Evolutionary conservation across 345 rosid species (phyloP).

Genomic region (Tarenaya hassleriana): DNA sequence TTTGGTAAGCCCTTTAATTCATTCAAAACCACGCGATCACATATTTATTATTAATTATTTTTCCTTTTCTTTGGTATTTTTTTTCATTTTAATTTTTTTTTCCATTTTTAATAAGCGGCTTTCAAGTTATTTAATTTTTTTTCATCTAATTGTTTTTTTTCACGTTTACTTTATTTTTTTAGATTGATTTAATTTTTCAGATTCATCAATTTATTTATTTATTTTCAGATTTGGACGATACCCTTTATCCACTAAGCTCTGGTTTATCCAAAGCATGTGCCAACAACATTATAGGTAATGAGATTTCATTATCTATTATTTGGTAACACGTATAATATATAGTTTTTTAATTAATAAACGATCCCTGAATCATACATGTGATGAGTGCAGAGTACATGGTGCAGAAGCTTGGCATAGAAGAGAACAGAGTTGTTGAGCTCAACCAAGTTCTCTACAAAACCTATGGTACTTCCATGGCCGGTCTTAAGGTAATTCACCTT

Average conservation of each 20-base stretch:
- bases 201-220: conserved; percentile 7
- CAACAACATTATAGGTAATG: conserved; percentile 46
- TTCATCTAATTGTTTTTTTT: no score
- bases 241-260: conserved; percentile 55
- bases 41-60: no score
- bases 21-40: no score
- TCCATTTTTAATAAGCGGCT: neutral
- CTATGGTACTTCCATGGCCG: conserved; percentile 92
- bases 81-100: neutral
- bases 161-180: no score
- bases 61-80: no score
- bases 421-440: conserved; percentile 41
- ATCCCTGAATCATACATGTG: neutral
- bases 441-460: conserved; percentile 58
- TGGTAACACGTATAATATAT: neutral
- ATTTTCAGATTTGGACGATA: conserved; percentile 57
- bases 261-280: conserved; percentile 49
- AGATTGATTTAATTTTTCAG: no score
- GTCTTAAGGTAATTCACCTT: conserved; percentile 54
- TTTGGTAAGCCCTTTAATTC: conserved; percentile 45
- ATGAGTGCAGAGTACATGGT: conserved; percentile 72
- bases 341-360: neutral
- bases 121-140: neutral
- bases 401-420: conserved; percentile 61
- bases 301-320: neutral